Evolutionary conservation across 495 filamentous ascomycete species (phyloP), one percentile per base, ranked within the genome.

Genomic region (Podospora sp.): DNA sequence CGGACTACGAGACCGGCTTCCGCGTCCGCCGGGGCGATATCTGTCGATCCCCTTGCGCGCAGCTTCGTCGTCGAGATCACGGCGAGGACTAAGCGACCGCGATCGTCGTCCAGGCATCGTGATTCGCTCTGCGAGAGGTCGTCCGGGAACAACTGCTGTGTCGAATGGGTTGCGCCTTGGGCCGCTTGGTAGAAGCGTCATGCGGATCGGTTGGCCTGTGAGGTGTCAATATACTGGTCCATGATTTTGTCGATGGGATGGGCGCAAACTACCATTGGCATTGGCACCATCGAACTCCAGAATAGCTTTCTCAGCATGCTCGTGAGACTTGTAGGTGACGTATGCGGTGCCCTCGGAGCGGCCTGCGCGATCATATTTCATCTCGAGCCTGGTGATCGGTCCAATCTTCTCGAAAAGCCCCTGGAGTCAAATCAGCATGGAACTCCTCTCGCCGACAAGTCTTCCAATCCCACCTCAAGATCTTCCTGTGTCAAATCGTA

Each of bases 401-500:
- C 91, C 94, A 68, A 96, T 94, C 68, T 85, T 86, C 53, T 80
- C 81, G 78, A 97, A 97, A 40, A 97, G 87, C 35, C 87, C 91
- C 94, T 55, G 55, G 50, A 18, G 2, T 7, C 14, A 57, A 58
- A 8, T 46, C 12, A 70, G 73, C 56, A 73, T 63, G 29, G 26
- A 29, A n/a, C 24, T 21, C 20, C 16, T 58, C 56, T 58, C 50
- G 16, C 35, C 18, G 21, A 7, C 29, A 14, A n/a, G 12, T 27
- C 16, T 20, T 29, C 7, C 51, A 18, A 66, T 33, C 81, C 59
- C 86, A 94, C 94, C 73, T 92, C 84, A 59, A 97, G 86, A 73
- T 97, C 94, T 29, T 87, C 88, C 77, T 94, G 90, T 25, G 90
- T 92, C 63, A 97, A 85, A 51, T 97, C 94, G 79, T 96, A 97